A percentile compares a stretch with the other conserved stretches of the same genome.
Conservation (phyloP, 257 asterid genomes). For the Capsicum pubescens region DNA sequence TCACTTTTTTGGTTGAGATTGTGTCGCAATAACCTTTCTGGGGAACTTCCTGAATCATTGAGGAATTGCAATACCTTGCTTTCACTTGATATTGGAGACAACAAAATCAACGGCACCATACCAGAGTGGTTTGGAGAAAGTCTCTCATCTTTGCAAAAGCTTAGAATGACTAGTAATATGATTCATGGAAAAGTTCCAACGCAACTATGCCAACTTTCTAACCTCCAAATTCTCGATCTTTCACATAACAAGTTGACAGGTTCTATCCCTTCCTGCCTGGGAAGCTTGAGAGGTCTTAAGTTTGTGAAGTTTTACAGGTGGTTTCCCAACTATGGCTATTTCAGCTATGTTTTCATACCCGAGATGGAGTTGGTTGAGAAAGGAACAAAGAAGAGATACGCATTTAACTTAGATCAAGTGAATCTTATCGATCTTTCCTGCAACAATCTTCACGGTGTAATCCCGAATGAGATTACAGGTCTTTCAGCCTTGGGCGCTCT, state of each 20-base stretch:
- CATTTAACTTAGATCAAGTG: constrained; percentile 25
- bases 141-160: not conserved
- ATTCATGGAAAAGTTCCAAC: constrained; percentile 29
- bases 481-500: constrained; percentile 28
- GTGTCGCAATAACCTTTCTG: constrained; percentile 32
- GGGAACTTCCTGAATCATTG: constrained; percentile 31
- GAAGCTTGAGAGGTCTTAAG: constrained; percentile 5
- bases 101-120: constrained; percentile 30
- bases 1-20: constrained; percentile 21
- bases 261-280: constrained; percentile 32
- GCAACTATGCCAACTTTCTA: constrained; percentile 30
- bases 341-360: constrained; percentile 8
- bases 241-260: constrained; percentile 37
- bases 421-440: constrained; percentile 32
- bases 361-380: constrained; percentile 28
- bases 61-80: constrained; percentile 13
- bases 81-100: constrained; percentile 44
- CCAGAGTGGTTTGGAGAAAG: constrained; percentile 32
- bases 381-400: constrained; percentile 25
- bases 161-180: constrained; percentile 21
- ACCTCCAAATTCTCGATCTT: constrained; percentile 37
- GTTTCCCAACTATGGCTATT: not conserved
- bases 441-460: constrained; percentile 26
- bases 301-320: not conserved
- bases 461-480: constrained; percentile 24